phyloP scores from a whole-genome alignment of 495 filamentous ascomycete genomes.

The Pyrenopolyporus hunteri region DNA sequence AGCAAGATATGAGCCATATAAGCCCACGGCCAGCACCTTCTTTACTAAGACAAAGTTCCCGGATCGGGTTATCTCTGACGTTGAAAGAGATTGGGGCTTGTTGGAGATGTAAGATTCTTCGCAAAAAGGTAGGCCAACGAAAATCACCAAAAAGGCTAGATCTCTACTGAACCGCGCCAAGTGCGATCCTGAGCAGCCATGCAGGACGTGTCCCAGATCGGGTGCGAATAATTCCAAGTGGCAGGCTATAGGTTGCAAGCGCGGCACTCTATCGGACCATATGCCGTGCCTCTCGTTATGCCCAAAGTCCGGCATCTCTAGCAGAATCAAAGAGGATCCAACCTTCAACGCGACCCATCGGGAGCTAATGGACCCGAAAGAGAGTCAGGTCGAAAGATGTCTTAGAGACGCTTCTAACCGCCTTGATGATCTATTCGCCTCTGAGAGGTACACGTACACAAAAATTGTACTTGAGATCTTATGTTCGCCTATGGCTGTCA shows the following conservation, averaged over 20 bases:
- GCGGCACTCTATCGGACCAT: slow-evolving; percentile 30
- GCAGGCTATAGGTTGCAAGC: slow-evolving; percentile 37
- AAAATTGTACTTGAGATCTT: slow-evolving; percentile 38
- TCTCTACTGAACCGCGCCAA: slow-evolving; percentile 1
- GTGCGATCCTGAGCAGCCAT: slow-evolving; percentile 30
- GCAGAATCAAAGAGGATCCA: background rate
- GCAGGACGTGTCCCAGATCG: slow-evolving; percentile 28
- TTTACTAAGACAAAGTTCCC: slow-evolving; percentile 2
- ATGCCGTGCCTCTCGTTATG: slow-evolving; percentile 24
- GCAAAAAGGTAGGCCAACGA: slow-evolving; percentile 31
- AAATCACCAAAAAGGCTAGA: background rate
- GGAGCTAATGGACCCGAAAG: background rate
- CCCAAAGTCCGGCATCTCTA: slow-evolving; percentile 5
- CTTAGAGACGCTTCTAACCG: slow-evolving; percentile 26
- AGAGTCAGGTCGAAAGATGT: slow-evolving; percentile 1
- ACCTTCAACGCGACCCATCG: background rate
- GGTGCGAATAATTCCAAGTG: slow-evolving; percentile 25
- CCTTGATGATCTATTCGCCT: slow-evolving; percentile 19
- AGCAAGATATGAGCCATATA: slow-evolving; percentile 4
- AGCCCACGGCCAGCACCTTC: background rate
- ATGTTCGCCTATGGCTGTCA: slow-evolving; percentile 23
- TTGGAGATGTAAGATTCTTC: slow-evolving; percentile 40
- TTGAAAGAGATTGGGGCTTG: slow-evolving; percentile 37
- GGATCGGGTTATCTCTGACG: slow-evolving; percentile 25
- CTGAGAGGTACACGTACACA: slow-evolving; percentile 25